phyloP scores from a whole-genome alignment of 345 rosid genomes.

The Raphanus raphanistrum region DNA sequence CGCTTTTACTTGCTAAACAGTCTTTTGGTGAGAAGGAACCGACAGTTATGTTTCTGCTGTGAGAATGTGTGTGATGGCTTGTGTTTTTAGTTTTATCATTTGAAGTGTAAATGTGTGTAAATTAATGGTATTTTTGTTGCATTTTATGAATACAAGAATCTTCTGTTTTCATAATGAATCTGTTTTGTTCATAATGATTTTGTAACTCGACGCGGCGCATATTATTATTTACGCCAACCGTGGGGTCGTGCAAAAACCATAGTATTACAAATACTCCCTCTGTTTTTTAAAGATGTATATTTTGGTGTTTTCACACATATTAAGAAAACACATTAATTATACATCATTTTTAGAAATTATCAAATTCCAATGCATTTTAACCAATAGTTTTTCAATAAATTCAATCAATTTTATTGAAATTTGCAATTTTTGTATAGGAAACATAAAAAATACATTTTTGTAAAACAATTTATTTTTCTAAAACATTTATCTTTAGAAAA shows the following conservation, averaged over 20 bases:
- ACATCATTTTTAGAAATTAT: too few relatives aligned
- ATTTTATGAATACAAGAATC: conserved; percentile 14
- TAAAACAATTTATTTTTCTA: too few relatives aligned
- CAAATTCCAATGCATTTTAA: too few relatives aligned
- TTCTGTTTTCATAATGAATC: conserved; percentile 13
- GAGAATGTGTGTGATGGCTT: conserved; percentile 26
- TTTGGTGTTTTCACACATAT: too few relatives aligned
- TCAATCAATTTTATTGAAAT: too few relatives aligned
- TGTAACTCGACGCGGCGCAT: not conserved
- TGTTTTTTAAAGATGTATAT: too few relatives aligned
- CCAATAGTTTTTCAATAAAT: too few relatives aligned
- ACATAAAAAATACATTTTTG: too few relatives aligned
- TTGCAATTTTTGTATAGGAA: too few relatives aligned
- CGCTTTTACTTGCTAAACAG: conserved; percentile 11
- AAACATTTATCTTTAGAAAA: too few relatives aligned
- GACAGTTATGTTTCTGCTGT: conserved; percentile 5
- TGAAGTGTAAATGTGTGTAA: conserved; percentile 22
- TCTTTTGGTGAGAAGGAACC: not conserved
- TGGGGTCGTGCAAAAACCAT: not conserved
- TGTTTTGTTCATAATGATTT: not conserved
- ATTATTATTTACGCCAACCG: not conserved
- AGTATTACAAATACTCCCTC: too few relatives aligned
- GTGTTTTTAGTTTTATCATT: conserved; percentile 13
- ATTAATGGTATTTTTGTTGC: conserved; percentile 19
- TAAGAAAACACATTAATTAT: too few relatives aligned